These are phyloP conservation scores for Cryptococcus sp. DNA, from an alignment of 1,284 basidiomycete species.

Conservation along the genomic window DNA sequence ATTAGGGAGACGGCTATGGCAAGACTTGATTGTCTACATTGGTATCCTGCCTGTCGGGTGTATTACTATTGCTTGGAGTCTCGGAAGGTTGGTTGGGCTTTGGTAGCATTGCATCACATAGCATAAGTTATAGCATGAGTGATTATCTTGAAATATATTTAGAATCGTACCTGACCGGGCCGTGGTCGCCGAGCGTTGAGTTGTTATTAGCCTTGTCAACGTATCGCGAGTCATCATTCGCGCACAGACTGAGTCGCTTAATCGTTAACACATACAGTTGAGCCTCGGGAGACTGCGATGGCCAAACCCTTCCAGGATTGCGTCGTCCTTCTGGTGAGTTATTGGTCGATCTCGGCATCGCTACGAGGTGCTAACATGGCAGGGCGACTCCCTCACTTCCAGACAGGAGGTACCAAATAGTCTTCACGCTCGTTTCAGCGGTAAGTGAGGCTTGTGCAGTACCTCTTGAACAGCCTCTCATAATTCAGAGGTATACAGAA, in stretches of 20 bases:
- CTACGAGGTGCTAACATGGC: not conserved
- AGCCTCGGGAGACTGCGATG: constrained; percentile 5
- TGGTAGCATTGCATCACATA: constrained; percentile 20
- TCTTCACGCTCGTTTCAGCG: constrained; percentile 15
- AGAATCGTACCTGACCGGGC: no score
- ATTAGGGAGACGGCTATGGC: constrained; percentile 46
- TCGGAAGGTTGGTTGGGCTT: constrained; percentile 40
- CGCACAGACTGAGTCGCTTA: no score
- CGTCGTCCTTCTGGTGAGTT: constrained; percentile 9
- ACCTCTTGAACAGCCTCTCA: no score
- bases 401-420: constrained; percentile 14
- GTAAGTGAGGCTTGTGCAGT: constrained; percentile 2
- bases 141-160: no score
- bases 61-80: constrained; percentile 38
- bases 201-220: no score
- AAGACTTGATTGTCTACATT: constrained; percentile 49
- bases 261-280: no score
- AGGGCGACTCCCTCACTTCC: constrained; percentile 28
- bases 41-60: constrained; percentile 46
- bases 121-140: not conserved
- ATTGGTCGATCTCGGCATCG: not conserved
- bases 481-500: constrained; percentile 32
- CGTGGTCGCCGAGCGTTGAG: no score
- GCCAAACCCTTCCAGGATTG: constrained; percentile 7
- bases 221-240: no score